A percentile compares a stretch with the other conserved stretches of the same genome.
Conservation (phyloP, 352 stramenopile genomes). For the Globisporangium rhizosaccharum region DNA sequence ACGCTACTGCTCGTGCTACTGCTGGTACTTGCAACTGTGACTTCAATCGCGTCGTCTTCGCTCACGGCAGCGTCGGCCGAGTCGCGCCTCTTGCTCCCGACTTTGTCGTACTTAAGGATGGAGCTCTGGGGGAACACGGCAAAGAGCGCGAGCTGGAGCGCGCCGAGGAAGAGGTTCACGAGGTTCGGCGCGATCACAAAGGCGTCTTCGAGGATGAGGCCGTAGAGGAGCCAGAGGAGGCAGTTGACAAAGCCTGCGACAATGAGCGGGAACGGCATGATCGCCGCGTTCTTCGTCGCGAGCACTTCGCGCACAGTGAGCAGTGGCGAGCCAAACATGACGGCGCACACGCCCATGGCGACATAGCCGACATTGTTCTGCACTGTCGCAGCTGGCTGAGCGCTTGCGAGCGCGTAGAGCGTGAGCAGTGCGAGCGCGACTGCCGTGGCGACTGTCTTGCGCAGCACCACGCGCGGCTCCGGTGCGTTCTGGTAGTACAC, state of each 20-base stretch:
- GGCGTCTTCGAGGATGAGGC: slow-evolving; percentile 36
- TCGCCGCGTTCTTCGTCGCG: slow-evolving; percentile 29
- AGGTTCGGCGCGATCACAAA: slow-evolving; percentile 62
- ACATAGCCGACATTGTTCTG: slow-evolving; percentile 45
- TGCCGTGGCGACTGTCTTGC: slow-evolving; percentile 21
- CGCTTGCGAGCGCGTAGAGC: slow-evolving; percentile 28
- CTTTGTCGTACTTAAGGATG: slow-evolving; percentile 20
- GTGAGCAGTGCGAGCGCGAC: slow-evolving; percentile 27
- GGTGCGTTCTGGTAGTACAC: slow-evolving; percentile 30
- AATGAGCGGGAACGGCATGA: slow-evolving; percentile 49
- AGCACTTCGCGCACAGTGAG: slow-evolving; percentile 44
- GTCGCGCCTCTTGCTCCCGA: slow-evolving; percentile 9
- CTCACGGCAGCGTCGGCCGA: too few relatives aligned
- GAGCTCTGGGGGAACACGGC: slow-evolving; percentile 20
- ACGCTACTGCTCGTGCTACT: not conserved
- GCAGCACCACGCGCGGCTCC: slow-evolving; percentile 9
- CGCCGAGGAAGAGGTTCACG: slow-evolving; percentile 50
- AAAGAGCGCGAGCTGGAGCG: slow-evolving; percentile 51
- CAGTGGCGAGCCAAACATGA: slow-evolving; percentile 67
- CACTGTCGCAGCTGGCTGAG: slow-evolving; percentile 18
- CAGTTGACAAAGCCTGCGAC: slow-evolving; percentile 38
- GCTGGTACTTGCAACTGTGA: slow-evolving; percentile 3
- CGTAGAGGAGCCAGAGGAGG: slow-evolving; percentile 49
- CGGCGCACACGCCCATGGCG: slow-evolving; percentile 39
- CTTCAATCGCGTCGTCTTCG: slow-evolving; percentile 1